Base-by-base conservation (phyloP, 2,329 filamentous ascomycete genomes). In the Phyllosticta ampelicida region DNA sequence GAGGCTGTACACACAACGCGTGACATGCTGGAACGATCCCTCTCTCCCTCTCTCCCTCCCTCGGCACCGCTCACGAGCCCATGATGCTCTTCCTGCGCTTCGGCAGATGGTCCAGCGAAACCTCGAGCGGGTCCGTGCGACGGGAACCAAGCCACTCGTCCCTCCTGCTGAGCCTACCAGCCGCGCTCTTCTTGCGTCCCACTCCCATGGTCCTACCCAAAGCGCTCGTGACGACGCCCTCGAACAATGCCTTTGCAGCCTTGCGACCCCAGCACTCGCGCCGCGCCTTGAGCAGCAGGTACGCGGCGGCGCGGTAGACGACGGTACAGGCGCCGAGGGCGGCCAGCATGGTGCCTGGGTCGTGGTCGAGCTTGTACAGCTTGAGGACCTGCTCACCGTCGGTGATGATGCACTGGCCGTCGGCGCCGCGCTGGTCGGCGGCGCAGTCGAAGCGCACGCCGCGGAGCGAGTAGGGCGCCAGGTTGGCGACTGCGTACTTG, bases 351-450 rank as follows among this genome's bases (percentile, higher is more conserved):
- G 81, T 74, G 11, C 78, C 74, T 0, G 83, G 80, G 63, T 86
- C 75, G 10, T 78, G 81, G 56, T 88, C 77, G 57, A 90, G 74
- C 54, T 81, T 80, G 68, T 90, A 91, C 57, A 90, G 65, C 51
- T 80, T 69, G 53, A 91, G 69, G 0, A 86, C 86, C 64, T 90
- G 76, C 64, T 84, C 75, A 0, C 87, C 87, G 0, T 78, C 86
- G 52, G 79, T 75, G 49, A 89, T 82, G 0, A 82, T 80, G 66
- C 87, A 91, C 11, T 67, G 68, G 0, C 86, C 86, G 56, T 81
- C 70, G 0, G 79, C 77, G 9, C 87, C 70, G 44, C 75, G 74
- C 72, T 90, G 85, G 9, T 69, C 72, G 1, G 79, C 77, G 1
- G 77, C 78, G 67, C 87, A 91, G 1, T 80, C 81, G 64, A 91